These are phyloP conservation scores for Triticum aestivum DNA, from an alignment of 176 grass and related monocot species.

Conservation along the genomic window DNA sequence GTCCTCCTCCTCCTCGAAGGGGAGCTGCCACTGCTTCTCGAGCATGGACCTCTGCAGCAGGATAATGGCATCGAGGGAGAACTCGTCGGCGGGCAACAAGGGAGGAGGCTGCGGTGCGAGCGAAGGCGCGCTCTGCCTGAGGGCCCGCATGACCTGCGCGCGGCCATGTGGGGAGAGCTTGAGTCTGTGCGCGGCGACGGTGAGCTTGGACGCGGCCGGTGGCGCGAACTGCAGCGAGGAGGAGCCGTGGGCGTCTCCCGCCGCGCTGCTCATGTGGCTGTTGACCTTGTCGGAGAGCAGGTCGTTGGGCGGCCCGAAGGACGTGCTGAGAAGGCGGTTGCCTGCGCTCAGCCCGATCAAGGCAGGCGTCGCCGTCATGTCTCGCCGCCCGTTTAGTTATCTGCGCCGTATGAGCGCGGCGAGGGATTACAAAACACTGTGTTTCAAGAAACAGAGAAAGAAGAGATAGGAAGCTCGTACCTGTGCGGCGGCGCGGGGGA, in stretches of 20 bases:
- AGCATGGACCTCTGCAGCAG: constrained; percentile 88
- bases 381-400: background rate
- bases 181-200: constrained; percentile 46
- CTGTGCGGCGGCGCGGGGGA: background rate
- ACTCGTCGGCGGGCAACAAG: constrained; percentile 12
- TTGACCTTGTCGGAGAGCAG: constrained; percentile 40
- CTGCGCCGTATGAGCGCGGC: background rate
- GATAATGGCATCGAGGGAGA: constrained; percentile 69
- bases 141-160: constrained; percentile 67
- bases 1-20: constrained; percentile 65
- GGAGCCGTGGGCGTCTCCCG: constrained; percentile 18
- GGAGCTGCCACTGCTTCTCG: constrained; percentile 97
- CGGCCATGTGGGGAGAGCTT: constrained; percentile 48
- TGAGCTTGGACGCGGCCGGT: constrained; percentile 39
- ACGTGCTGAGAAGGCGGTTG: constrained; percentile 68
- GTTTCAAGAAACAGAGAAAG: background rate
- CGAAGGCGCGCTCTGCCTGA: constrained; percentile 47
- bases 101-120: constrained; percentile 22
- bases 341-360: constrained; percentile 83
- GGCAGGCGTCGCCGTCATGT: constrained; percentile 70
- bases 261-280: background rate
- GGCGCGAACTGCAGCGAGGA: constrained; percentile 35
- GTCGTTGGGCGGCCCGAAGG: constrained; percentile 57
- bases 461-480: background rate
- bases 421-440: background rate